Conservation (phyloP, 306 rosid genomes). For the Dryas octopetala region DNA sequence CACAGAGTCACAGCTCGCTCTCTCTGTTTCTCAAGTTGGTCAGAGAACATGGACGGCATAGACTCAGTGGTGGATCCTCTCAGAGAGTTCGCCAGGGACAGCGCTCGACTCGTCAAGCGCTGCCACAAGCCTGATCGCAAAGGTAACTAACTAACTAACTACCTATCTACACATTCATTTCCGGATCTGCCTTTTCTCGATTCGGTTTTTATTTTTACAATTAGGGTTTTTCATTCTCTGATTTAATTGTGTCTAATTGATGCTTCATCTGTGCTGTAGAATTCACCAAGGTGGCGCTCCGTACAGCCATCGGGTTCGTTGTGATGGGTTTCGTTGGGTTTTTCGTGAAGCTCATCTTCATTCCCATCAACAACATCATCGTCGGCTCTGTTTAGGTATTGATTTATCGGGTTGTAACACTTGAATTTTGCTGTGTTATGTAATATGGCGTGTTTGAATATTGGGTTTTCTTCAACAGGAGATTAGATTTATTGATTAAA, state of each 20-base stretch:
- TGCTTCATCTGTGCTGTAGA: conserved; percentile 23
- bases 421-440: background rate
- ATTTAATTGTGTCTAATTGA: too few species aligned
- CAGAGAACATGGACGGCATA: conserved; percentile 43
- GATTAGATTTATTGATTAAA: too few species aligned
- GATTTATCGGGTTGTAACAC: background rate
- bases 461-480: too few species aligned
- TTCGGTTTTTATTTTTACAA: background rate
- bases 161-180: background rate
- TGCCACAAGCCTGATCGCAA: conserved; percentile 63
- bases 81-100: conserved; percentile 56
- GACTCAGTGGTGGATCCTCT: conserved; percentile 54
- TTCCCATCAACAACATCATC: conserved; percentile 57
- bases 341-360: conserved; percentile 53
- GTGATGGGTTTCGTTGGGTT: conserved; percentile 62
- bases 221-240: background rate
- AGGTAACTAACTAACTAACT: conserved; percentile 19
- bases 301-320: conserved; percentile 55
- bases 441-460: too few species aligned
- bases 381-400: conserved; percentile 45
- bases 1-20: background rate
- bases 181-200: conserved; percentile 3
- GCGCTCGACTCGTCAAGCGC: conserved; percentile 55
- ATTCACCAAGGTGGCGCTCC: conserved; percentile 53
- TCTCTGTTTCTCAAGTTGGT: background rate